A percentile compares a stretch with the other conserved stretches of the same genome.
phyloP scores from a whole-genome alignment of 225 moss, liverwort and hornwort genomes.

The Rhytidiadelphus loreus region DNA sequence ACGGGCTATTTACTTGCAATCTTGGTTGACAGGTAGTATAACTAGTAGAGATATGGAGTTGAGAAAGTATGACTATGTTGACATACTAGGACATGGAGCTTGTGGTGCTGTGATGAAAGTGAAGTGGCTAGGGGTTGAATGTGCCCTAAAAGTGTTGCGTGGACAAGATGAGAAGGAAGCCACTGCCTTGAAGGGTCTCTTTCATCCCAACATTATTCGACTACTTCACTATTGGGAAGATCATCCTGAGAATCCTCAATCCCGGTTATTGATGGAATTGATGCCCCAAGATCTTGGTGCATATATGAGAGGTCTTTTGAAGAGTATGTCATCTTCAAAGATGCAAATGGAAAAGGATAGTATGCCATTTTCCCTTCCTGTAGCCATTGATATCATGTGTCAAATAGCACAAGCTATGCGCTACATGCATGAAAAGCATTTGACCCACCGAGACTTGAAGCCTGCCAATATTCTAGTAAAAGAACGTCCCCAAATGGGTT shows the following conservation, averaged over 20 bases:
- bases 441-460: not conserved
- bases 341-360: not conserved
- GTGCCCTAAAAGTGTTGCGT: not conserved
- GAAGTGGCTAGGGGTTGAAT: not conserved
- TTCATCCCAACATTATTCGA: not conserved
- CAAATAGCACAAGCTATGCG: not conserved
- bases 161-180: not conserved
- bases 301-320: not conserved
- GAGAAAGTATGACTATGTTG: accelerated
- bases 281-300: not conserved
- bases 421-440: not conserved
- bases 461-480: not conserved
- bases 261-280: not conserved
- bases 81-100: not conserved
- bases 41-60: not conserved
- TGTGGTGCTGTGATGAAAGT: not conserved
- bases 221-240: not conserved
- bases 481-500: not conserved
- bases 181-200: not conserved
- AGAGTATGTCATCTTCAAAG: not conserved
- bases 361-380: not conserved
- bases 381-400: not conserved
- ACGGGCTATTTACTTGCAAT: not conserved
- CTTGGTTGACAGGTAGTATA: not conserved
- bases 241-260: not conserved